Evolutionary conservation across 768 basidiomycete genomes (phyloP), one percentile per base, ranked within the genome.

Genomic region (Pleurotus pulmonarius): DNA sequence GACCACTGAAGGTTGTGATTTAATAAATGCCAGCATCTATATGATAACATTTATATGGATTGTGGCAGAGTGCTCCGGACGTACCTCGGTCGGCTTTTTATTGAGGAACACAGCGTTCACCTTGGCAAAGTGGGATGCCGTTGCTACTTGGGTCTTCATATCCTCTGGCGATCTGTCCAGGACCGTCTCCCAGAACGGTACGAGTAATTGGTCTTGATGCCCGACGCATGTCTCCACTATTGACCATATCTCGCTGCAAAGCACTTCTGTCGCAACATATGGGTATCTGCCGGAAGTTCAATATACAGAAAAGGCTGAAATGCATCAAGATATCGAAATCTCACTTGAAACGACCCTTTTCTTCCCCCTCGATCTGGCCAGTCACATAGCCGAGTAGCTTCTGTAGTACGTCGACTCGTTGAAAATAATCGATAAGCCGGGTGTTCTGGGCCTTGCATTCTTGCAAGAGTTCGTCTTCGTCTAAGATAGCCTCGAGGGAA

Each of bases 361-460:
- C 89, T 64, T 91, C 85, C 55, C 83, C 81, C 70, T 93, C 91
- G 53, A 92, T 89, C 72, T 90, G 86, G 40, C 91, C 92, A 2
- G 88, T 88, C 66, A 94, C 91, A 75, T 94, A 94, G 22, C 83
- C 88, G 56, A 94, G 72, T 64, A 95, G 73, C 55, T 85, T 82
- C 68, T 90, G 85, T 48, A 96, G 73, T 47, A 93, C 87, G 68
- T 93, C 91, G 49, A 84, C 77, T 62, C 90, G 78, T 61, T 87
- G 87, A 64, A 95, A 90, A 70, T 93, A 93, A 67, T 92, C 89
- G 63, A 91, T 89, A 49, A 96, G 83, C 57, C 90, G 77, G 40
- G 88, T 88, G 67, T 98, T 98, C 72, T 96, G 90, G 1, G 88
- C 80, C 73, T 98, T 98, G 82, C 94, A 93, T 72, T 98, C 96